Evolutionary conservation across 2,329 filamentous ascomycete genomes (phyloP).

Genomic region (Xylaria sp.): DNA sequence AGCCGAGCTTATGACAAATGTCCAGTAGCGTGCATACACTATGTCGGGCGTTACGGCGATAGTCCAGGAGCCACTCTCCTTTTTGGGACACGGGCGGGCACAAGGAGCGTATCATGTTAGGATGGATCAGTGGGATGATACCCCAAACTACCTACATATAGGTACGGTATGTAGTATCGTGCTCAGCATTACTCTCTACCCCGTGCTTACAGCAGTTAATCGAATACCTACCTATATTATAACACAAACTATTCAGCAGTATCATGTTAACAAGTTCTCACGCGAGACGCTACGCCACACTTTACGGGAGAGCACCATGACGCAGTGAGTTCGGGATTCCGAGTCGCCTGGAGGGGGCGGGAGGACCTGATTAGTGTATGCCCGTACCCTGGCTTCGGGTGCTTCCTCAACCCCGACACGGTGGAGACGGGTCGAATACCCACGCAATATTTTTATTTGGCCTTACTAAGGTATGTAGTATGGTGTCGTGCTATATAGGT

Average conservation of each 20-base stretch:
- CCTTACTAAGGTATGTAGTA: neutral
- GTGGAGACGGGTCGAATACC: constrained; percentile 11
- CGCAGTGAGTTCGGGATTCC: constrained; percentile 16
- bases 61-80: constrained; percentile 28
- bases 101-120: constrained; percentile 10
- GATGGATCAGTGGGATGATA: constrained; percentile 19
- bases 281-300: neutral
- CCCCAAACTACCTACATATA: neutral
- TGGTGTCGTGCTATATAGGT: no score
- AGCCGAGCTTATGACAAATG: constrained; percentile 33
- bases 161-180: neutral
- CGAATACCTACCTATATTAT: neutral
- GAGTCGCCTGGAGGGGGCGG: constrained; percentile 4
- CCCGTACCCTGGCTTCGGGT: constrained; percentile 24
- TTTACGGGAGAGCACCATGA: constrained; percentile 1
- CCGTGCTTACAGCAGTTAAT: neutral
- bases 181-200: neutral
- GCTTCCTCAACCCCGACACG: constrained; percentile 27
- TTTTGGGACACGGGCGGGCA: constrained; percentile 26
- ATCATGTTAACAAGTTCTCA: constrained; percentile 2
- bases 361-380: constrained; percentile 10
- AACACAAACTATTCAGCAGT: neutral
- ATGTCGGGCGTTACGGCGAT: constrained; percentile 9
- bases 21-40: constrained; percentile 23
- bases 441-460: neutral